Evolutionary conservation across 2,329 filamentous ascomycete genomes (phyloP), one percentile per base, ranked within the genome.

Genomic region (Hysterium pulicare): DNA sequence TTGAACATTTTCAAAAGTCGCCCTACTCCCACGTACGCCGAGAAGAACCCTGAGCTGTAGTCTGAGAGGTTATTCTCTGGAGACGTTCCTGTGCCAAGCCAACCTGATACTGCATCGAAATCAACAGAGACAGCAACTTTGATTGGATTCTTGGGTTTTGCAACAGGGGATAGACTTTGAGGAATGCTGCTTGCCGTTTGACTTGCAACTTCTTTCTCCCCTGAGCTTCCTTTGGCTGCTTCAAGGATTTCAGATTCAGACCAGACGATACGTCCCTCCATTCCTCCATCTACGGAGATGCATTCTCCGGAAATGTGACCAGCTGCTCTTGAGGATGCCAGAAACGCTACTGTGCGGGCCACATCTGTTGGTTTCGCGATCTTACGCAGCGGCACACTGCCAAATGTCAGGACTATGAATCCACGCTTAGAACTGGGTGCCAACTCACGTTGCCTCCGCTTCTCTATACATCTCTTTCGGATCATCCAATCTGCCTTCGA

Each of bases 61-160:
- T 82, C 77, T 15, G 77, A 68, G 10, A 80, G 71, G 37, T 71
- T 72, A 53, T 81, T 81, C 40, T 71, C 70, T 3, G 72, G 68
- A 41, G 72, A 69, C 22, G 68, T 64, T 40, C 77, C 77, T 4
- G 79, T 82, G 13, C 79, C 79, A 3, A 82, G 68, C 69, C 77
- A 82, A 38, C 78, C 78, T 1, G 76, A 78, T 2, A 82, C 72
- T 10, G 78, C 79, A 47, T 82, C 79, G 42, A 81, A 76, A 54
- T 81, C 78, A 5, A 73, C 59, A 2, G 68, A 70, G 13, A 69
- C 50, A 24, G 67, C 57, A 24, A 72, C 57, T 36, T 68, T 70
- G 51, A 72, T 66, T 38, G 57, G 68, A 7, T 53, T 54, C 21
- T 47, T 54, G 10, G 44, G 10, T 28, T 38, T 38, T 6, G 11